These are phyloP conservation scores for Penicillium argentinense DNA, from an alignment of 495 filamentous ascomycete genomes.

Conservation along the genomic window DNA sequence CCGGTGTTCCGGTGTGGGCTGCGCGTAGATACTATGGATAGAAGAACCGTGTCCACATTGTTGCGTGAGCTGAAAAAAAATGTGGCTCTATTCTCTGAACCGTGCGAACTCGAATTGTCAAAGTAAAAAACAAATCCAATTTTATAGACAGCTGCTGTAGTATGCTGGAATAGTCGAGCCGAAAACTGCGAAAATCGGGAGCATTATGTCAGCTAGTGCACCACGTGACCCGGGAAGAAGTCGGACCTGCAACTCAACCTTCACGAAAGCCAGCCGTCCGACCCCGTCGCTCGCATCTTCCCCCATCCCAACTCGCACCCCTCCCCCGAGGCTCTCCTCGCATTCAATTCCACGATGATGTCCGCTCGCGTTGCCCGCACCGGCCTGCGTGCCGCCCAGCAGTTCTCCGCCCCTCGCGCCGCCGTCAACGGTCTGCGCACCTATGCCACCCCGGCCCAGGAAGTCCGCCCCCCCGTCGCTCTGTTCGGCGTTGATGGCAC, in stretches of 20 bases:
- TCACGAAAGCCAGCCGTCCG: constrained; percentile 30
- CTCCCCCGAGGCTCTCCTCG: constrained; percentile 30
- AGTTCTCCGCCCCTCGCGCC: constrained; percentile 47
- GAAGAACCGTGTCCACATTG: no score
- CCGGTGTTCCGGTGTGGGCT: constrained; percentile 2
- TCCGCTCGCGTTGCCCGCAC: constrained; percentile 49
- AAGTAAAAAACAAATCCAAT: no score
- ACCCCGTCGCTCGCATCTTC: constrained; percentile 30
- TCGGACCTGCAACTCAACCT: constrained; percentile 39
- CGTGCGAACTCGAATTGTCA: no score
- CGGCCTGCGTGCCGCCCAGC: constrained; percentile 51
- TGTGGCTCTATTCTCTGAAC: no score
- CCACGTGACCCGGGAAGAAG: constrained; percentile 47
- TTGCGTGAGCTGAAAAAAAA: no score
- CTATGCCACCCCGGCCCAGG: constrained; percentile 74
- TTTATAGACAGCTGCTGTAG: no score
- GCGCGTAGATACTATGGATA: no score
- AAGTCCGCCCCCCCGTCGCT: constrained; percentile 80
- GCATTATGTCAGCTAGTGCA: constrained; percentile 24
- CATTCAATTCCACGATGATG: constrained; percentile 38
- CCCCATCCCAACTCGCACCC: constrained; percentile 24
- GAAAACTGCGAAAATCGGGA: constrained; percentile 1
- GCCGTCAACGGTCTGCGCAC: constrained; percentile 54
- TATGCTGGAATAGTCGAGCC: no score
- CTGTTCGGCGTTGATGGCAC: constrained; percentile 96